These are phyloP conservation scores for Cystoderma amianthinum DNA, from an alignment of 768 basidiomycete genomes.

Conservation along the genomic window DNA sequence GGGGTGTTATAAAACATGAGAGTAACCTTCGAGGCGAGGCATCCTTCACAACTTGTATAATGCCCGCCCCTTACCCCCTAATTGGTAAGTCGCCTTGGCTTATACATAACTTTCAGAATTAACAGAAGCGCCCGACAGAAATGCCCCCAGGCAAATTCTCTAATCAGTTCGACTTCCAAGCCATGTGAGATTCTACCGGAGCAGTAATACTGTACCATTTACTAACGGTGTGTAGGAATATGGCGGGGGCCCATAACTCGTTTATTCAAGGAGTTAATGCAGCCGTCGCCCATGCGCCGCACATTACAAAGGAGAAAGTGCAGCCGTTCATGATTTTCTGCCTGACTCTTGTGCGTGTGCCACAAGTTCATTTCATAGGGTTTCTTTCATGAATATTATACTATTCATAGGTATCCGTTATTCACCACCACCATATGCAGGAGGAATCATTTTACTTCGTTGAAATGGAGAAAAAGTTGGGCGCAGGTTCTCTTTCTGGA, in stretches of 20 bases:
- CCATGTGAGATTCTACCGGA: conserved; percentile 12
- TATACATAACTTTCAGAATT: neutral
- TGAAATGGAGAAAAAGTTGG: conserved; percentile 17
- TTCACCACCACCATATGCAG: conserved; percentile 22
- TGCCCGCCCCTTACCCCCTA: conserved; percentile 13
- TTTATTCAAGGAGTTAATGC: conserved; percentile 21
- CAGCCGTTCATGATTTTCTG: conserved; percentile 19
- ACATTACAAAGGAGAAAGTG: conserved; percentile 13
- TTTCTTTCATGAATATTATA: neutral
- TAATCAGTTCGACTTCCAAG: conserved; percentile 18
- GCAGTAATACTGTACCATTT: neutral
- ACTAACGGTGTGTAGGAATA: conserved; percentile 13
- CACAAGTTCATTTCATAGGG: neutral
- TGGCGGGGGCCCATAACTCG: conserved; percentile 21
- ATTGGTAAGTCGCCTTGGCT: conserved; percentile 3
- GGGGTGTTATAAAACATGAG: too few species aligned
- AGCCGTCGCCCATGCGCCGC: too few species aligned
- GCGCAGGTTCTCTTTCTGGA: conserved; percentile 10
- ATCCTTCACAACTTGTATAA: too few species aligned
- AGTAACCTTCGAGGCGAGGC: too few species aligned
- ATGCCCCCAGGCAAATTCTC: conserved; percentile 18
- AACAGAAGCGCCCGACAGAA: conserved; percentile 4
- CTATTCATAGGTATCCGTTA: conserved; percentile 11
- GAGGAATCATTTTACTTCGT: conserved; percentile 21
- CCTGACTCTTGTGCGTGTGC: conserved; percentile 13